Evolutionary conservation across 2,329 filamentous ascomycete genomes (phyloP), one percentile per base, ranked within the genome.

Genomic region (Coniochaeta pulveracea): DNA sequence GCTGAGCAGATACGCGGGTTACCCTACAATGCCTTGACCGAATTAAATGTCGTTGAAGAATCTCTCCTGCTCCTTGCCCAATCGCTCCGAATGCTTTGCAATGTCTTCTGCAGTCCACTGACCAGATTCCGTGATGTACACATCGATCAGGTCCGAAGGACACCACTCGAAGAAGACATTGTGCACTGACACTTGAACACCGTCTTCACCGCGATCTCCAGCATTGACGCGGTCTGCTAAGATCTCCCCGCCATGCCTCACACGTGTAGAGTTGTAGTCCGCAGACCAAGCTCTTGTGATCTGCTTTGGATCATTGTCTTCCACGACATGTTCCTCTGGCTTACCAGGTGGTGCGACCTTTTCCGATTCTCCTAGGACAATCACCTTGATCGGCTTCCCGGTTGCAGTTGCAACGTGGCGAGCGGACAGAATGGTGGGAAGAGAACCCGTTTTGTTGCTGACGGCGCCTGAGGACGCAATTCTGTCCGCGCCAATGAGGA

Each of bases 361-460:
- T 31, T 78, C 76, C 5, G 63, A 56, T 35, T 77, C 72, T 27
- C 68, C 67, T 4, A 81, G 41, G 1, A 74, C 67, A 3, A 79
- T 49, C 1, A 77, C 56, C 37, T 62, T 66, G 9, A 55, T 60
- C 0, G 19, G 21, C 18, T 16, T 25, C 5, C 30, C 30, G 3
- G 12, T 12, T 10, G 38, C 38, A 1, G 63, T 60, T 4, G 63
- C 59, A 3, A 69, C 50, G 32, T 67, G 50, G 34, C 61, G 70
- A 6, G 70, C 66, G 32, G 67, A 62, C 2, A 80, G 55, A 0
- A 72, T 62, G 2, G 70, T 64, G 1, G 73, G 65, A 6, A 81
- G 51, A 2, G 73, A 77, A 0, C 78, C 77, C 0, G 65, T 74
- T 51, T 82, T 83, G 52, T 82, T 83, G 49, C 66, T 74, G 12